A percentile compares a stretch with the other conserved stretches of the same genome.
Conservation (phyloP, 164 flowering plant genomes). For the Akebia trifoliata region DNA sequence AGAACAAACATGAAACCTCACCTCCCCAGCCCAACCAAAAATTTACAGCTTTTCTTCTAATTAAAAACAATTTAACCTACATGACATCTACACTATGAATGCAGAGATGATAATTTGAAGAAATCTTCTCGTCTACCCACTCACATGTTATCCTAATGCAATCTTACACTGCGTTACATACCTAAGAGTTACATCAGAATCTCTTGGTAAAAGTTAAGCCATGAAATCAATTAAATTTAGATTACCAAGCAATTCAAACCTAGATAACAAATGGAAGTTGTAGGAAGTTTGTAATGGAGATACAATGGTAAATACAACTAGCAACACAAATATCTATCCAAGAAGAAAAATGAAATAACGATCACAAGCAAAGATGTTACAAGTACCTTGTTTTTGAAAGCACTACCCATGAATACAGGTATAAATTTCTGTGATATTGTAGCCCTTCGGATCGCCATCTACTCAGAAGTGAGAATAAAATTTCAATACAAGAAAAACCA, state of each 20-base stretch:
- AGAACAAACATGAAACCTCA: no score
- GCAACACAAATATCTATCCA: not conserved
- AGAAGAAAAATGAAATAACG: not conserved
- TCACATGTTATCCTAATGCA: not conserved
- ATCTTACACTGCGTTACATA: not conserved
- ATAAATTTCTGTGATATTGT: constrained; percentile 82
- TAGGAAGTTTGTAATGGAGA: not conserved
- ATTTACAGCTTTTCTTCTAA: not conserved
- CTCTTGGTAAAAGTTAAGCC: not conserved
- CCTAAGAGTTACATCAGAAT: not conserved
- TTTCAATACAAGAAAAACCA: not conserved
- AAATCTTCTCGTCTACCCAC: not conserved
- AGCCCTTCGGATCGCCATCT: constrained; percentile 95
- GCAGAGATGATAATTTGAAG: not conserved
- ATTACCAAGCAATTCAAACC: not conserved
- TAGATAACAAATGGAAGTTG: not conserved
- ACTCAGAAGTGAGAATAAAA: constrained; percentile 13
- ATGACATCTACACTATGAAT: not conserved
- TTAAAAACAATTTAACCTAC: not conserved
- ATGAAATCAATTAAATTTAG: not conserved
- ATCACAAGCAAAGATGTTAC: not conserved
- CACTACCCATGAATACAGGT: constrained; percentile 99
- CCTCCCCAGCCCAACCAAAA: not conserved
- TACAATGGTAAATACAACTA: not conserved
- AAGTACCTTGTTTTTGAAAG: constrained; percentile 94